Evolutionary conservation across 2,329 filamentous ascomycete genomes (phyloP), one percentile per base, ranked within the genome.

Genomic region (Xylaria sp.): DNA sequence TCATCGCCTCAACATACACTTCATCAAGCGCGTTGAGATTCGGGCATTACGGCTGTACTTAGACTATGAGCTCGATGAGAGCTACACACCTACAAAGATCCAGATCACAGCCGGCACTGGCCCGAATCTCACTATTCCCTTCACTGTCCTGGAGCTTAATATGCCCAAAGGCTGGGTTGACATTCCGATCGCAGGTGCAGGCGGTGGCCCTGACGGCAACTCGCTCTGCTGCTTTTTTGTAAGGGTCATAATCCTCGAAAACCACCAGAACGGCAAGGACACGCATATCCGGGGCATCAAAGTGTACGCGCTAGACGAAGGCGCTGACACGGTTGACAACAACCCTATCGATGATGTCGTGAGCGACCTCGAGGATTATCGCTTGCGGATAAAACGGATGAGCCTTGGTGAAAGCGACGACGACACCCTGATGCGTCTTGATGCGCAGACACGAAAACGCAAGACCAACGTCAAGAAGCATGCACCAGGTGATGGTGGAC

Each of bases 241-340:
- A 33, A 94, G 98, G 80, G 90, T 98, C 76, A 90, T 92, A 73
- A 91, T 99, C 58, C 87, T 95, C 60, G 96, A 98, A 82, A 99
- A 99, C 77, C 96, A 99, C 79, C 96, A 99, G 81, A 99, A 99
- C 79, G 96, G 96, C 72, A 99, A 99, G 80, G 96, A 99, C 79
- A 99, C 96, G n/a, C 96, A 99, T 83, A 87, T 99, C 28, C 88
- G 96, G 17, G 95, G 94, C 1, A 87, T 99, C 79, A 97, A 97
- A 82, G 91, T 98, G 10, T 99, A 89, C 73, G 87, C 87, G 1
- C 81, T 87, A 33, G 86, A 87, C 68, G 81, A 83, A 13, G 81
- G 80, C 17, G 81, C 79, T 4, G 79, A 80, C 15, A 81, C 79
- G 3, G 77, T 79, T 2, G 78, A 81, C 48, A 78, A 78, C 59